phyloP scores from a whole-genome alignment of 169 alveolate genomes.

The Eimeria maxima region DNA sequence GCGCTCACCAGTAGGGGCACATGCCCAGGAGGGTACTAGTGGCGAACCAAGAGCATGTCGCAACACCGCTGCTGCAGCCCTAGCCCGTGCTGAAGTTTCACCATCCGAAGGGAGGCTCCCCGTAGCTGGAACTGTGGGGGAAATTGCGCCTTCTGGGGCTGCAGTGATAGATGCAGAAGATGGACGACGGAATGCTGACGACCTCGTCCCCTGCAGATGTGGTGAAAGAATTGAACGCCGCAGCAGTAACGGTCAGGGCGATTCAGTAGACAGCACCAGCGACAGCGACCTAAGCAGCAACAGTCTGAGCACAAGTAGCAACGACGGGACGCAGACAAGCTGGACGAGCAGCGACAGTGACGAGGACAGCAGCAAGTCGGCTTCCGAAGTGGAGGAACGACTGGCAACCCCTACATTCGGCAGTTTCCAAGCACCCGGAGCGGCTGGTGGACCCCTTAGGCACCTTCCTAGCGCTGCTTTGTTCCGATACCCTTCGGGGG shows the following conservation, averaged over 20 bases:
- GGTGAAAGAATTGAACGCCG: background rate
- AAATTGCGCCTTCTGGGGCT: background rate
- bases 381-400: slow-evolving; percentile 36
- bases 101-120: background rate
- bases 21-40: background rate
- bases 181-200: background rate
- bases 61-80: slow-evolving; percentile 14
- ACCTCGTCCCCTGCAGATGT: slow-evolving; percentile 30
- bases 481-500: slow-evolving; percentile 72
- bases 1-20: slow-evolving; percentile 11
- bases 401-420: slow-evolving; percentile 43
- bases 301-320: slow-evolving; percentile 70
- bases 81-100: background rate
- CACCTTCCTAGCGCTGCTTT: slow-evolving; percentile 56
- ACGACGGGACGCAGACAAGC: slow-evolving; percentile 44
- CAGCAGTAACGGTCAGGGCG: slow-evolving; percentile 64
- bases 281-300: slow-evolving; percentile 58
- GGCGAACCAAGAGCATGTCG: background rate
- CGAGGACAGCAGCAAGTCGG: slow-evolving; percentile 58
- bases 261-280: slow-evolving; percentile 39
- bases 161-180: background rate
- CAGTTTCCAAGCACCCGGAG: slow-evolving; percentile 71
- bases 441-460: slow-evolving; percentile 67
- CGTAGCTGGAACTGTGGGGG: background rate
- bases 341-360: slow-evolving; percentile 64